Evolutionary conservation across 1,139 yeast genomes (phyloP).

Genomic region (Kluyveromyces sp.): DNA sequence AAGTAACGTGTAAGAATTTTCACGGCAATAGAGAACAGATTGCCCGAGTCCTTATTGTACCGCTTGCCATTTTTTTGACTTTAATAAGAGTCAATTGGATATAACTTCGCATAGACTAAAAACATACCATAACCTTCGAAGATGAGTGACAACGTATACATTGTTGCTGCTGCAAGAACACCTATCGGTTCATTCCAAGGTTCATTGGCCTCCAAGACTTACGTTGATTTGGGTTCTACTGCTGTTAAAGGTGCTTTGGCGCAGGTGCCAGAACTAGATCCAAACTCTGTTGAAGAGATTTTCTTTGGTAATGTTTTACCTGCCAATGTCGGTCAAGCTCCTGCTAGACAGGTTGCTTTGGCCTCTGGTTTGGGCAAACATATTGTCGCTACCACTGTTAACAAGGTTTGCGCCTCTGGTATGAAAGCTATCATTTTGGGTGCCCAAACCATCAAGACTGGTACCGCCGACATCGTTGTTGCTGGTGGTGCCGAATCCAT

Average conservation of each 20-base stretch:
- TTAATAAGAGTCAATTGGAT: not conserved
- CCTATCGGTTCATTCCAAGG: conserved; percentile 96
- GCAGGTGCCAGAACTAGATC: conserved; percentile 73
- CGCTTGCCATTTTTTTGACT: not conserved
- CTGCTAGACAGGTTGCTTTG: conserved; percentile 95
- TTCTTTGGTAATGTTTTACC: conserved; percentile 88
- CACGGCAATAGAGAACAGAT: no score
- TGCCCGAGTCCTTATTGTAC: no score
- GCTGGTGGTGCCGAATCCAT: conserved; percentile 98
- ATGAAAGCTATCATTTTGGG: conserved; percentile 85
- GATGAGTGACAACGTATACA: conserved; percentile 54
- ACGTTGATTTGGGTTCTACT: conserved; percentile 81
- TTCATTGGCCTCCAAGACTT: conserved; percentile 59
- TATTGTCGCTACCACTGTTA: conserved; percentile 80
- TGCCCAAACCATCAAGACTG: conserved; percentile 83
- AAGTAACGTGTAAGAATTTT: no score
- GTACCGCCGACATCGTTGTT: conserved; percentile 84
- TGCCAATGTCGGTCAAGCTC: conserved; percentile 95
- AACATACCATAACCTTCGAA: not conserved
- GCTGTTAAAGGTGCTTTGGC: conserved; percentile 85
- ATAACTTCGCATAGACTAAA: not conserved
- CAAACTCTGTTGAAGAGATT: conserved; percentile 69
- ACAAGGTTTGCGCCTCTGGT: conserved; percentile 97
- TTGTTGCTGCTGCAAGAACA: conserved; percentile 87
- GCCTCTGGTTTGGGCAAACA: conserved; percentile 77